Evolutionary conservation across 495 filamentous ascomycete species (phyloP).

Genomic region (Neurospora sp.): DNA sequence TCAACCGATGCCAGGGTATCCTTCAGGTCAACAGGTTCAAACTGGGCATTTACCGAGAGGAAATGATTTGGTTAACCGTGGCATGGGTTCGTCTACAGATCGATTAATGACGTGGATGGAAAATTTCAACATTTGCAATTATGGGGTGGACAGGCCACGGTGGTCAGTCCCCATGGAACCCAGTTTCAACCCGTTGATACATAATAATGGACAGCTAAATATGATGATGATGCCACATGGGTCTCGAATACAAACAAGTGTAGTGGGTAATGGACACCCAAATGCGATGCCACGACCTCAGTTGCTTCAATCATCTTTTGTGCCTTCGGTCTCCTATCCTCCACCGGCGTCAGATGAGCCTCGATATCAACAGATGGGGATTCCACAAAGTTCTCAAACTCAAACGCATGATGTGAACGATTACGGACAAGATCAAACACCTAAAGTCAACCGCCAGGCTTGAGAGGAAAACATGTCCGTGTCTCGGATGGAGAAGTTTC

Average conservation of each 20-base stretch:
- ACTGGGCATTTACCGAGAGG: background rate
- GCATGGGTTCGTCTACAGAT: background rate
- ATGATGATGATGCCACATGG: background rate
- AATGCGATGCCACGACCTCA: background rate
- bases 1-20: background rate
- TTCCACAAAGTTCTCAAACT: background rate
- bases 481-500: background rate
- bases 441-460: background rate
- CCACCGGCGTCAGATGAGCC: background rate
- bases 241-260: background rate
- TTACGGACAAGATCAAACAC: background rate
- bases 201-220: background rate
- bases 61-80: background rate
- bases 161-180: background rate
- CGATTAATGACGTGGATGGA: background rate
- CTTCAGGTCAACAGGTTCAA: background rate
- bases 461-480: background rate
- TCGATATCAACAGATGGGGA: background rate
- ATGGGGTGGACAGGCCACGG: background rate
- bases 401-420: background rate
- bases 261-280: background rate
- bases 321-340: background rate
- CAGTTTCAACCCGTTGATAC: background rate
- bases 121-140: background rate
- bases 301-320: background rate